A percentile compares a stretch with the other conserved stretches of the same genome.
Evolutionary conservation across 2,329 filamentous ascomycete species (phyloP).

Genomic region (Colletotrichum simmondsii): DNA sequence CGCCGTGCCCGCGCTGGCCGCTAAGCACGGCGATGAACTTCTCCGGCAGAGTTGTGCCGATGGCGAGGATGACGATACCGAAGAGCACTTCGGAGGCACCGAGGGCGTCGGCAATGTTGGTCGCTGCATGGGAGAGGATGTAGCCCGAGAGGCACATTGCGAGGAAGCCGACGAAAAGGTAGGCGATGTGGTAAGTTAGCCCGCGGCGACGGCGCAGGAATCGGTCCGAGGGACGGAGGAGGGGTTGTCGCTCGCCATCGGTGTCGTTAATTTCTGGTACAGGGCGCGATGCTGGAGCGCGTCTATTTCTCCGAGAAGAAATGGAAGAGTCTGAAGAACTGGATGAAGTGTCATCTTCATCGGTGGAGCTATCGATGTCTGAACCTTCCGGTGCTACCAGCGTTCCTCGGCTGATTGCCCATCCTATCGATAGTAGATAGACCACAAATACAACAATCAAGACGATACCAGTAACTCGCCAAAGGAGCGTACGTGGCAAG

Average conservation of each 20-base stretch:
- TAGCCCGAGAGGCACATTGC: conserved; percentile 59
- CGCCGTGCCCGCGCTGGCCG: conserved; percentile 55
- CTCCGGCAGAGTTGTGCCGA: conserved; percentile 65
- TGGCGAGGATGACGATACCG: conserved; percentile 52
- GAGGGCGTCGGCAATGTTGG: conserved; percentile 52
- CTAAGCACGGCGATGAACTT: conserved; percentile 62
- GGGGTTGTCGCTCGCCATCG: background rate
- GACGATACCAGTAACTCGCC: too few species aligned
- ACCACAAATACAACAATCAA: conserved; percentile 50
- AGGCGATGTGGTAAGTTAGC: conserved; percentile 37
- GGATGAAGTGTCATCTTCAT: conserved; percentile 33
- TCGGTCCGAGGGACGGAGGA: conserved; percentile 20
- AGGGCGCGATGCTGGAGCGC: background rate
- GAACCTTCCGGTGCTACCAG: conserved; percentile 51
- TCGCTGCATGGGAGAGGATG: conserved; percentile 60
- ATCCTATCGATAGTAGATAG: conserved; percentile 56
- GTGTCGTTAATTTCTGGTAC: background rate
- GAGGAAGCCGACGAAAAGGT: conserved; percentile 57
- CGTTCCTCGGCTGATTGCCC: conserved; percentile 56
- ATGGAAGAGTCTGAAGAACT: background rate
- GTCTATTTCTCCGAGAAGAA: background rate
- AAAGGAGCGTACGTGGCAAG: too few species aligned
- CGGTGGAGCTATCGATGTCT: conserved; percentile 40
- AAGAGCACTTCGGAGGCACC: conserved; percentile 57
- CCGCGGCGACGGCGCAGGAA: background rate